Conservation (phyloP, 768 basidiomycete species). For the Boletus rex-veris region DNA sequence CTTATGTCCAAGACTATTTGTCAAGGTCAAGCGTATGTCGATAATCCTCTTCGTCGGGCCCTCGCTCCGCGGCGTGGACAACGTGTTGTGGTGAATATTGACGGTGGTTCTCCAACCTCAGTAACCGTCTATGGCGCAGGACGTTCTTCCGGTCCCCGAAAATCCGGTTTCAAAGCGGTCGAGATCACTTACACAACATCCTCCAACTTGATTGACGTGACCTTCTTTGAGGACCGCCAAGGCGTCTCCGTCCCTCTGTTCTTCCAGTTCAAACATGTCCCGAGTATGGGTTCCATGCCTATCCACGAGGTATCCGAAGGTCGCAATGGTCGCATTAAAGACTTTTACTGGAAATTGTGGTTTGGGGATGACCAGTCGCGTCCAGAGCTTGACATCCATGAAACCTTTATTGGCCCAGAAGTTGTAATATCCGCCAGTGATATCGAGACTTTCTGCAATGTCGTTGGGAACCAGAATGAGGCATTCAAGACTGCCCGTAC, state of each 20-base stretch:
- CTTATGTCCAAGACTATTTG: constrained; percentile 79
- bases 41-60: constrained; percentile 85
- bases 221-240: constrained; percentile 79
- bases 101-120: constrained; percentile 48
- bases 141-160: constrained; percentile 75
- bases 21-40: constrained; percentile 80
- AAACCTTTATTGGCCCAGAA: constrained; percentile 84
- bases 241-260: constrained; percentile 73
- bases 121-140: constrained; percentile 73
- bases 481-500: constrained; percentile 79
- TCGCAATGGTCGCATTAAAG: constrained; percentile 88
- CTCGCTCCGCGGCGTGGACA: constrained; percentile 81
- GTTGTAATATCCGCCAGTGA: constrained; percentile 73
- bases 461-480: constrained; percentile 92
- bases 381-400: constrained; percentile 74
- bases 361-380: constrained; percentile 82
- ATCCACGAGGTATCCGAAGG: constrained; percentile 86
- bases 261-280: constrained; percentile 83
- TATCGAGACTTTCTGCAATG: constrained; percentile 86
- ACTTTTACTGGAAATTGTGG: constrained; percentile 99
- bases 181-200: constrained; percentile 59
- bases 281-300: constrained; percentile 83
- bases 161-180: constrained; percentile 76
- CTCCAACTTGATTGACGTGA: constrained; percentile 60
- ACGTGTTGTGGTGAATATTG: constrained; percentile 60